Evolutionary conservation across 2,329 filamentous ascomycete genomes (phyloP), one percentile per base, ranked within the genome.

Genomic region (Neonectria faginata): DNA sequence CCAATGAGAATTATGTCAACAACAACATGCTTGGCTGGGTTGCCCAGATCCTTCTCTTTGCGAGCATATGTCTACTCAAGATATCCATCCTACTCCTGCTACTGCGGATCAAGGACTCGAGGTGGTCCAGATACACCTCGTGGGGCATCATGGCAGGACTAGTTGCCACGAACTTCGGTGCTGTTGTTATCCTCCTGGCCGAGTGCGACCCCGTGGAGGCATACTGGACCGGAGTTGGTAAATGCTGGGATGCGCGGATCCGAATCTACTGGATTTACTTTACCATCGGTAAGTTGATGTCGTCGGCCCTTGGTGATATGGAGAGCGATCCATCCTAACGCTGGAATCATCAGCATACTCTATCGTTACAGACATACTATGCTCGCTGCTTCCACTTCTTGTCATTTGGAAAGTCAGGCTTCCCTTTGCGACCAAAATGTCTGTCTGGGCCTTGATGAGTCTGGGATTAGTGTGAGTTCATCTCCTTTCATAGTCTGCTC

Each of bases 61-160:
- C 73, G 11, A 76, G 75, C 44, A 76, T 82, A 36, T 79, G 77
- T 42, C 59, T 82, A 1, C 73, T 83, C 50, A 83, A 83, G 61
- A 73, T 78, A 29, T 82, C 79, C 3, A 82, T 83, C 54, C 75
- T 80, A 67, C 64, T 82, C 12, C 70, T 83, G 9, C 68, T 82
- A 1, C 67, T 82, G 4, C 77, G 80, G 14, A 81, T 83, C 70
- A 81, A 81, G 63, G 72, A 79, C 47, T 76, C 77, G 3, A 73
- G 52, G 53, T 51, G 55, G 42, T 66, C 81, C 12, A 75, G 68
- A 55, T 74, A 68, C 9, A 70, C 75, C 6, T 67, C 81, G 1
- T 80, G 73, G 64, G 61, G 31, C 2, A 66, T 77, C n/a, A 78
- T 79, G 69, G 62, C 69, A 0, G 77, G 77, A 0, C 55, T 79